A percentile compares a stretch with the other conserved stretches of the same genome.
phyloP scores from a whole-genome alignment of 148 eudicot species.

The Chenopodium berlandieri region DNA sequence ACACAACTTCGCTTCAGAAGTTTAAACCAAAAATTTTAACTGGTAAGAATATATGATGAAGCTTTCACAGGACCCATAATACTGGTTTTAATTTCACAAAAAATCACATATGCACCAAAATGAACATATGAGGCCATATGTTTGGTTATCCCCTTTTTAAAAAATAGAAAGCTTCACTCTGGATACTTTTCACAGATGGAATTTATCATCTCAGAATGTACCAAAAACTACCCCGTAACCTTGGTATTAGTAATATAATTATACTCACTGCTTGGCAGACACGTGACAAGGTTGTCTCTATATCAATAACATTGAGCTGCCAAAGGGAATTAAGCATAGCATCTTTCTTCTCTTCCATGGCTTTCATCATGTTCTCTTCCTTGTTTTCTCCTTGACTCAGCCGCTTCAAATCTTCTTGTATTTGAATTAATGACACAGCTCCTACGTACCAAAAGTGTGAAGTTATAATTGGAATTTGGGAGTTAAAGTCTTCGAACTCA shows the following conservation, averaged over 20 bases:
- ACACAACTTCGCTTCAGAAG: neutral
- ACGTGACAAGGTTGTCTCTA: slow-evolving; percentile 74
- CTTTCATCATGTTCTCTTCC: slow-evolving; percentile 61
- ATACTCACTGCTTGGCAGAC: slow-evolving; percentile 84
- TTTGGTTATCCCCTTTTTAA: neutral
- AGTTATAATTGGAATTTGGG: neutral
- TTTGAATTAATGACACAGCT: slow-evolving; percentile 68
- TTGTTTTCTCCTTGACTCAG: slow-evolving; percentile 61
- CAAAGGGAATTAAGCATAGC: slow-evolving; percentile 81
- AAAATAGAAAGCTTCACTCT: too few relatives aligned
- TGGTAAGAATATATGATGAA: neutral
- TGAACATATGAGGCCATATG: neutral
- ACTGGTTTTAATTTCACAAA: neutral
- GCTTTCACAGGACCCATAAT: neutral
- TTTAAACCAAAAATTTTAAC: neutral
- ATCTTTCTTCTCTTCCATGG: slow-evolving; percentile 83
- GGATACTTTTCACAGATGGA: too few relatives aligned
- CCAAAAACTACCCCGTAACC: neutral
- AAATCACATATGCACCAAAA: neutral
- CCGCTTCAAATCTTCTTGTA: slow-evolving; percentile 72
- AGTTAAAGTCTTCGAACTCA: neutral
- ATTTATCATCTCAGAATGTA: neutral
- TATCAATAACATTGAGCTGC: slow-evolving; percentile 92
- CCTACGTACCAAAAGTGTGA: slow-evolving; percentile 36
- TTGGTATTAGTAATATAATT: slow-evolving; percentile 6